These are phyloP conservation scores for Stipa capillata DNA, from an alignment of 176 grass and related monocot species.

Conservation along the genomic window DNA sequence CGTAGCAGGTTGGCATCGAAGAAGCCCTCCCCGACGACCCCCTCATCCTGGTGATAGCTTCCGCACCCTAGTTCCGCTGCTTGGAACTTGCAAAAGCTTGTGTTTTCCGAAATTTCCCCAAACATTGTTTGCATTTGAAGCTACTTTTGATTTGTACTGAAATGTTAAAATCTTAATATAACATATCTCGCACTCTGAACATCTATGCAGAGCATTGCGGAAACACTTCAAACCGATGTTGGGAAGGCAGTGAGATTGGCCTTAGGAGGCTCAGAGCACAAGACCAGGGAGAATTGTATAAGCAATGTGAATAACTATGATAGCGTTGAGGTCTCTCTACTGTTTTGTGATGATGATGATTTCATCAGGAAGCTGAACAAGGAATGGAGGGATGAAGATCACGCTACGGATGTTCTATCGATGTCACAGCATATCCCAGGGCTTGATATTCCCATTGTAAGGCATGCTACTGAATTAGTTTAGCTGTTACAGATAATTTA, in stretches of 20 bases:
- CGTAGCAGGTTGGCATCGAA: conserved; percentile 74
- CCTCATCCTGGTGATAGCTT: conserved; percentile 41
- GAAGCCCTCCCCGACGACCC: conserved; percentile 64
- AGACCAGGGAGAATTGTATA: conserved; percentile 63
- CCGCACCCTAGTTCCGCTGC: neutral
- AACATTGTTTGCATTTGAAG: neutral
- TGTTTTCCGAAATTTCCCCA: neutral
- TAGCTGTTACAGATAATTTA: neutral
- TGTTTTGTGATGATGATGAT: conserved; percentile 69
- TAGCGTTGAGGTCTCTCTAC: conserved; percentile 54
- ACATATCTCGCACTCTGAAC: neutral
- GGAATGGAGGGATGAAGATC: conserved; percentile 51
- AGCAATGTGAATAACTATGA: conserved; percentile 50
- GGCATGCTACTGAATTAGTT: neutral
- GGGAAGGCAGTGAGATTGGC: conserved; percentile 67
- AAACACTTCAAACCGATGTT: conserved; percentile 50
- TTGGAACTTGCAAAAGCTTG: neutral
- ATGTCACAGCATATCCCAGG: conserved; percentile 68
- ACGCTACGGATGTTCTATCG: conserved; percentile 72
- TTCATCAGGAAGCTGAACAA: conserved; percentile 84
- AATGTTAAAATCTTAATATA: neutral
- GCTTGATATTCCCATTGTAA: conserved; percentile 63
- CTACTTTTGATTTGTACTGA: neutral
- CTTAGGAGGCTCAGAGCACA: conserved; percentile 47
- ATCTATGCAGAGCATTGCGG: conserved; percentile 52